Evolutionary conservation across 306 rosid genomes (phyloP).

Genomic region (Prosopis cineraria): DNA sequence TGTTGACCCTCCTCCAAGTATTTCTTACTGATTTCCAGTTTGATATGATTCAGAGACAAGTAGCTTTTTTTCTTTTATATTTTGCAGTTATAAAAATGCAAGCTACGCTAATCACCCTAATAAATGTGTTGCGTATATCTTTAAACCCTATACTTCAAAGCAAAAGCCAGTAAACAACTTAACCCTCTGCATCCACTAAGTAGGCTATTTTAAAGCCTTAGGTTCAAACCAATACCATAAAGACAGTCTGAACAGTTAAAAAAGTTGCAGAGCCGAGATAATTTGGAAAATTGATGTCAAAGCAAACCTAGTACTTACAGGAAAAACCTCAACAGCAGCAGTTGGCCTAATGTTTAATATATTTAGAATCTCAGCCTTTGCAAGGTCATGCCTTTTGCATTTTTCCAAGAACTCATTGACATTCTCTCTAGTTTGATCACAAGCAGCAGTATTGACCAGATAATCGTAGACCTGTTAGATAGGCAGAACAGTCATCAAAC

Average conservation of each 20-base stretch:
- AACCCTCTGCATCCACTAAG: neutral
- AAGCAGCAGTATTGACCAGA: conserved; percentile 58
- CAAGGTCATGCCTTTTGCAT: conserved; percentile 56
- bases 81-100: neutral
- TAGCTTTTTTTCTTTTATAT: neutral
- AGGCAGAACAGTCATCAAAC: neutral
- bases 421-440: conserved; percentile 57
- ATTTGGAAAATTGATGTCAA: neutral
- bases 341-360: conserved; percentile 66
- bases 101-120: neutral
- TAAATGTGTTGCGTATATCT: neutral
- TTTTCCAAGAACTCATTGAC: conserved; percentile 52
- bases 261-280: conserved; percentile 8
- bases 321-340: conserved; percentile 47
- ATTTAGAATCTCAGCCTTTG: conserved; percentile 77
- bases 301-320: conserved; percentile 37
- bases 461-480: conserved; percentile 67
- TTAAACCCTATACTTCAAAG: conserved; percentile 3
- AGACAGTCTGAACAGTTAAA: neutral
- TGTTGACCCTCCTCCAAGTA: neutral
- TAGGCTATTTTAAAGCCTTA: neutral
- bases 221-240: neutral
- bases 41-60: neutral
- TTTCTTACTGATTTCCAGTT: neutral
- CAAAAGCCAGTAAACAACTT: neutral